Evolutionary conservation across 306 rosid species (phyloP), one percentile per base, ranked within the genome.

Genomic region (Citrullus colocynthis): DNA sequence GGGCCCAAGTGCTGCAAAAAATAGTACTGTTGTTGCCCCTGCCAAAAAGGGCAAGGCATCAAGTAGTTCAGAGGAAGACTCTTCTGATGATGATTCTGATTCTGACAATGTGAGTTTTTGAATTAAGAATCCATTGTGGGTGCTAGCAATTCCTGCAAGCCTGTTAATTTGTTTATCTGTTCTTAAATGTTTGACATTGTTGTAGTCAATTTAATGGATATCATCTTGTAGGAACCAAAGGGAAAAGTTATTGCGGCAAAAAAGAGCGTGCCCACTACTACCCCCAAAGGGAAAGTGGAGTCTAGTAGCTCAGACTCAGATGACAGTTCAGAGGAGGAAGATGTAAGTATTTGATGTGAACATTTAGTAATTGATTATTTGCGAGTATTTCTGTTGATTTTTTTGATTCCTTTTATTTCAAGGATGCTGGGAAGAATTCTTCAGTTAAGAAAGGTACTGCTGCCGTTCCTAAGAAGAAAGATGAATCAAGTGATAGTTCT

Each of bases 101-200:
- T 86, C 84, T 37, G 86, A 78, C 14, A 86, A 86, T 24, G 93
- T 89, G 79, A 84, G 91, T 78, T 21, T 9, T 11, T 5, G 7
- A 21, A 36, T 12, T 79, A 8, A 1, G 24, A 6, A 7, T 49
- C 4, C 15, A 0, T 2, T 54, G 12, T 0, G 20, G 11, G 24
- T 71, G 4, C 20, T 14, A 41, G 34, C 15, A 36, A 11, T 28
- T 11, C 21, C 10, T 37, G 74, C 2, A 12, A 9, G 30, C 9
- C 20, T 55, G 42, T 24, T 56, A 6, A 59, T 15, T 39, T 51
- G 9, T 73, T 9, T 14, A 1, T 3, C 20, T 32, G 1, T 69
- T 57, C 6, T 64, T 3, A 4, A 36, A 32, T 49, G 18, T 24
- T 6, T 54, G 14, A 30, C 36, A 2, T 41, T 52, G 1, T 37